Conservation (phyloP, 2,329 filamentous ascomycete species). For the Hypomyces perniciosus region DNA sequence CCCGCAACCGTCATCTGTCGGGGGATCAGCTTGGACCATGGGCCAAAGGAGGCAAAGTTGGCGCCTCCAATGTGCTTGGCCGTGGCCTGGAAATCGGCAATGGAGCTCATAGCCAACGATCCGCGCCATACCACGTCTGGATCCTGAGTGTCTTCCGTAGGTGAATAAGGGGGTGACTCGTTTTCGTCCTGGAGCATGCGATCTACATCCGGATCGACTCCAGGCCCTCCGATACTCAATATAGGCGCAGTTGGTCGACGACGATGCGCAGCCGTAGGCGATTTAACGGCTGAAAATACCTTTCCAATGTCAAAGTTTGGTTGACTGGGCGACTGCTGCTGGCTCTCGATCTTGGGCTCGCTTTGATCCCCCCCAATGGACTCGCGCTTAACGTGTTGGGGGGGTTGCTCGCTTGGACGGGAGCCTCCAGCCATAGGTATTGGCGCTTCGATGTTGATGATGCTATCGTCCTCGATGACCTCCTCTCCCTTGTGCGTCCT, state of each 20-base stretch:
- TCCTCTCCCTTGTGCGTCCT: constrained; percentile 96
- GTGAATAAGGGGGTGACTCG: constrained; percentile 76
- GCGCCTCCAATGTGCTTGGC: constrained; percentile 82
- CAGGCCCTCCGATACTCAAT: constrained; percentile 48
- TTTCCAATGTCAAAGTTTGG: constrained; percentile 76
- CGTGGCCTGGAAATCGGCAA: constrained; percentile 69
- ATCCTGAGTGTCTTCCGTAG: constrained; percentile 62
- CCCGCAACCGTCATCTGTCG: constrained; percentile 65
- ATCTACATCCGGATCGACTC: constrained; percentile 83
- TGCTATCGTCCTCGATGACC: constrained; percentile 70
- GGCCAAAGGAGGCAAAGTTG: constrained; percentile 58
- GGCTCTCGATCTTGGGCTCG: constrained; percentile 32
- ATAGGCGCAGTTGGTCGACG: constrained; percentile 45
- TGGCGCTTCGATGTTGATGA: constrained; percentile 31
- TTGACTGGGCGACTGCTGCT: constrained; percentile 46
- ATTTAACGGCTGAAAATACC: constrained; percentile 77
- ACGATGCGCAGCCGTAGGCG: constrained; percentile 51
- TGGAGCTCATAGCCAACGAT: constrained; percentile 66
- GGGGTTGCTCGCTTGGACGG: constrained; percentile 11
- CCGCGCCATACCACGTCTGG: constrained; percentile 75
- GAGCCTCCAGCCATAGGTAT: constrained; percentile 22
- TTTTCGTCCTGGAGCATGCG: constrained; percentile 77
- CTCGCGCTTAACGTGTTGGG: constrained; percentile 31
- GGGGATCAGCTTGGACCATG: constrained; percentile 72
- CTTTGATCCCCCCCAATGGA: constrained; percentile 23